Evolutionary conservation across 2,329 filamentous ascomycete species (phyloP), one percentile per base, ranked within the genome.

Genomic region (Botrytis deweyae): DNA sequence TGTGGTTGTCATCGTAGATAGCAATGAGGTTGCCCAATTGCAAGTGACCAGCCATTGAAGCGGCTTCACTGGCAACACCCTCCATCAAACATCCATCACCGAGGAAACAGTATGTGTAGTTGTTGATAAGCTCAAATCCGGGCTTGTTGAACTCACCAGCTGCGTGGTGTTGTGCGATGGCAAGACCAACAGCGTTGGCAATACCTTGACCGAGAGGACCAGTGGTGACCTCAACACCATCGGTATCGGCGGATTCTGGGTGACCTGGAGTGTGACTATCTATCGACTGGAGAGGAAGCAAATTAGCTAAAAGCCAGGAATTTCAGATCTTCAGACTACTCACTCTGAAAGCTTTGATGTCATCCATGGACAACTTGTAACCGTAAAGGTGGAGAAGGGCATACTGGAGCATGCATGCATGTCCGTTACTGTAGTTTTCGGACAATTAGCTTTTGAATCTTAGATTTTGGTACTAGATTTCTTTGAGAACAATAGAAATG

Each of bases 371-470:
- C 80, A 99, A 81, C 77, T 86, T 89, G 84, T 97, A 99, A 84
- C 96, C 96, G 85, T 95, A 97, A 73, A 99, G 89, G 88, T 99
- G 96, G 81, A 99, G 92, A 80, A 99, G 90, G 81, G 95, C 93
- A 91, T 99, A 99, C 85, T 98, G 96, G 76, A 99, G 93, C 95
- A 99, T 97, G 90, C 96, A 99, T 81, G 92, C 96, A 87, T 99
- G 96, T 80, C 96, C 96, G 88, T 99, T 99, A 76, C 95, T 98
- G 80, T 70, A 25, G 36, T 36, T 59, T 55, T 62, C 38, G 46
- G 67, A 52, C 66, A 68, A 58, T 71, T 36, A 74, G 67, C 59
- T 55, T 71, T 40, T 61, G 9, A 12, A 29, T 20, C 52, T 62
- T 36, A 22, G 14, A 33, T 18, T 9, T n/a, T 33, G 25, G 10